Conservation (phyloP, 2,329 filamentous ascomycete species). For the Trichoderma guizhouense region DNA sequence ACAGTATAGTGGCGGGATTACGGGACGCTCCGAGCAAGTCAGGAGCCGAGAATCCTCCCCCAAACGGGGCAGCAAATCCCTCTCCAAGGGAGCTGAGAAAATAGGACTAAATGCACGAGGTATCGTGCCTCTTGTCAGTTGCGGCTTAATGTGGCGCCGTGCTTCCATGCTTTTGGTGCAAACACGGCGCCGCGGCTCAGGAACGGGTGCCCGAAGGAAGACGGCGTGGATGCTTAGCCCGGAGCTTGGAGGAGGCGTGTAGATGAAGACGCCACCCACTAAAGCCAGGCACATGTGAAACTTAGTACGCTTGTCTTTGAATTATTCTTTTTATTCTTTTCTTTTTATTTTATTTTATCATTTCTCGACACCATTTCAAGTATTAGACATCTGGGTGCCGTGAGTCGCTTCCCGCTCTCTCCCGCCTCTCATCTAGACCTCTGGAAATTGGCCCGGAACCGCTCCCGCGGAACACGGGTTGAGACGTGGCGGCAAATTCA, state of each 20-base stretch:
- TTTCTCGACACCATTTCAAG: not conserved
- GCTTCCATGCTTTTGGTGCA: not conserved
- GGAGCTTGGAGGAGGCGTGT: not conserved
- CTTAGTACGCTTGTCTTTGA: not conserved
- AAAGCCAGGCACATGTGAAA: not conserved
- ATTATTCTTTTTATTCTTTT: too few species aligned
- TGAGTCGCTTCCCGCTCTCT: not conserved
- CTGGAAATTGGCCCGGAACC: conserved; percentile 7
- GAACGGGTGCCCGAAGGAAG: not conserved
- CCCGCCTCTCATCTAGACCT: not conserved
- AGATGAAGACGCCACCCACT: not conserved
- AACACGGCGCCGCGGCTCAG: not conserved
- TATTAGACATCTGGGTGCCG: not conserved
- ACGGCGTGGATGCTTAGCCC: not conserved
- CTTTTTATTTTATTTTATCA: not conserved
- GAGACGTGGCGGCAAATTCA: not conserved
- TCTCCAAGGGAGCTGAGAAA: not conserved
- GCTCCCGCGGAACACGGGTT: conserved; percentile 1
- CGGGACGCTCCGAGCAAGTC: not conserved
- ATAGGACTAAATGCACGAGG: not conserved
- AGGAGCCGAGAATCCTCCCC: too few species aligned
- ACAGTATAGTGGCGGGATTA: not conserved
- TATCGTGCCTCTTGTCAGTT: not conserved
- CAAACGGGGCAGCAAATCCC: not conserved
- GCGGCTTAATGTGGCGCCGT: conserved; percentile 1